Evolutionary conservation across 2,329 filamentous ascomycete species (phyloP).

Genomic region (Neobulgaria alba): DNA sequence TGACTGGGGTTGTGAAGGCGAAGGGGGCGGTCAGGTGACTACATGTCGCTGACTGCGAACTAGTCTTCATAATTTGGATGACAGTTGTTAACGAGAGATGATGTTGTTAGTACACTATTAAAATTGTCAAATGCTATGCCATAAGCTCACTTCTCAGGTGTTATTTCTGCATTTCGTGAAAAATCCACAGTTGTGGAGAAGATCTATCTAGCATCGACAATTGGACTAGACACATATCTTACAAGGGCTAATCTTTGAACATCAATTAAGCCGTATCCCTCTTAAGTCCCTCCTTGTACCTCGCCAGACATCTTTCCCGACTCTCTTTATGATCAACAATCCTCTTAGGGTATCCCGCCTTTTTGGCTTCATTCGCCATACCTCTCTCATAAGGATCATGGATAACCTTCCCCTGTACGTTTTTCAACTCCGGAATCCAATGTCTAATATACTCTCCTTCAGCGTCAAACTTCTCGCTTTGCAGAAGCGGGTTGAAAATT

Average conservation of each 20-base stretch:
- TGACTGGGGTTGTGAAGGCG: background rate
- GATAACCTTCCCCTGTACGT: conserved; percentile 57
- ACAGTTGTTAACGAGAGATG: no score
- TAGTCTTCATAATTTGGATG: no score
- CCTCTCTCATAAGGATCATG: conserved; percentile 70
- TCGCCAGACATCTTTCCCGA: conserved; percentile 56
- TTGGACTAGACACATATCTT: no score
- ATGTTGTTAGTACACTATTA: no score
- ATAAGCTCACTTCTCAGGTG: no score
- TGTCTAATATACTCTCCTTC: conserved; percentile 71
- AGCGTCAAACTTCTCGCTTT: conserved; percentile 79
- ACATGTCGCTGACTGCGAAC: no score
- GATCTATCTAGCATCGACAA: no score
- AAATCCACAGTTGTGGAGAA: no score
- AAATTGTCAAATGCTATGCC: no score
- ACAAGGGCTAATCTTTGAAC: no score
- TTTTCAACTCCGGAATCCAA: conserved; percentile 70
- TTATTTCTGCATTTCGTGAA: no score
- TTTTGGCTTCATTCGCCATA: conserved; percentile 45
- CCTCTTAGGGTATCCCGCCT: conserved; percentile 62
- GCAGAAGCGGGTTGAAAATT: conserved; percentile 78
- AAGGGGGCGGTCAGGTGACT: no score
- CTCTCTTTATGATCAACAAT: conserved; percentile 67
- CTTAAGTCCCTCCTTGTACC: conserved; percentile 60
- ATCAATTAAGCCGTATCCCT: conserved; percentile 36